Conservation (phyloP, 2,329 filamentous ascomycete species). For the Aureobasidium leucospermi region DNA sequence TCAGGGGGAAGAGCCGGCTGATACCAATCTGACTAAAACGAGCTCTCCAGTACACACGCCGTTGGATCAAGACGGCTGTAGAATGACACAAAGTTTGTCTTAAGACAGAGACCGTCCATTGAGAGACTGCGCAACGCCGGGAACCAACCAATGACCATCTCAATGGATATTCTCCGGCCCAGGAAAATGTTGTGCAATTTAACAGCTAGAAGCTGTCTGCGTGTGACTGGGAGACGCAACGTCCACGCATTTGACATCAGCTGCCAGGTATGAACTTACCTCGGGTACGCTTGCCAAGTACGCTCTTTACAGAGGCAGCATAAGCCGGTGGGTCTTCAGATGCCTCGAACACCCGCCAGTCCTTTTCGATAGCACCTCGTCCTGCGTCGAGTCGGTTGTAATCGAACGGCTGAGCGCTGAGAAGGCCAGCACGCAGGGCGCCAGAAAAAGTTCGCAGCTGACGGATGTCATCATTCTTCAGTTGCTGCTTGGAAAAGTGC, state of each 20-base stretch:
- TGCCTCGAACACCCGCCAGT: not conserved
- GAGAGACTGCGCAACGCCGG: too few species aligned
- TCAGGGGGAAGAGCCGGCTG: not conserved
- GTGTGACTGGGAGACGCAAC: not conserved
- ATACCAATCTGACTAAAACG: not conserved
- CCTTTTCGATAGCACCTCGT: not conserved
- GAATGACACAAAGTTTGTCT: too few species aligned
- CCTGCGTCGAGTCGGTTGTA: conserved; percentile 1
- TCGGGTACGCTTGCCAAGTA: conserved; percentile 1
- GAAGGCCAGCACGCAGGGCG: not conserved
- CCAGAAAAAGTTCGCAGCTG: not conserved
- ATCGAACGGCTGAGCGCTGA: not conserved
- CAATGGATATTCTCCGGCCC: too few species aligned
- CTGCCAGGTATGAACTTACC: not conserved
- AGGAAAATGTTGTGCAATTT: not conserved
- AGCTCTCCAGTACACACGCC: not conserved
- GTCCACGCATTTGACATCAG: not conserved
- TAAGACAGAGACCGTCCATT: too few species aligned
- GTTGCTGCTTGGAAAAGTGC: not conserved
- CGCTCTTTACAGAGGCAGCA: not conserved
- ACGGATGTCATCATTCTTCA: not conserved
- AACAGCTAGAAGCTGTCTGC: not conserved
- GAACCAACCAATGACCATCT: too few species aligned
- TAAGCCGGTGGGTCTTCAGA: not conserved
- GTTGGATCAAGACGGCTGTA: too few species aligned